phyloP scores from a whole-genome alignment of 2,329 filamentous ascomycete species.

The Aphanocladium album region DNA sequence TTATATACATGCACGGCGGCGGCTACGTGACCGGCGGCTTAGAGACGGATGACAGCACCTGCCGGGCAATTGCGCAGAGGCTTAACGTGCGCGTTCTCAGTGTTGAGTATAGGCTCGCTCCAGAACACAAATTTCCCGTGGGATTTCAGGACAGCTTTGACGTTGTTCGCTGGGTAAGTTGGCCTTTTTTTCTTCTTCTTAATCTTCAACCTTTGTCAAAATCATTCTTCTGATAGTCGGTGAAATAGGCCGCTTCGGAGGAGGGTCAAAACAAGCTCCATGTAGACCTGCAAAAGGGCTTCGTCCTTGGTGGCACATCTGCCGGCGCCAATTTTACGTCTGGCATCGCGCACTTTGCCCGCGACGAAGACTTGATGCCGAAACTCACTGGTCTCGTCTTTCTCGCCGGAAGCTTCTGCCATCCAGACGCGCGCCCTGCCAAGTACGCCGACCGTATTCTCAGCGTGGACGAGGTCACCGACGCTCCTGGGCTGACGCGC shows the following conservation, averaged over 20 bases:
- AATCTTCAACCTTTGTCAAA: not conserved
- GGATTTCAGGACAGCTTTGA: constrained; percentile 44
- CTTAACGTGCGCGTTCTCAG: constrained; percentile 35
- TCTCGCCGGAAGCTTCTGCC: constrained; percentile 40
- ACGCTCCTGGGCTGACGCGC: constrained; percentile 30
- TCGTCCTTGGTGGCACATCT: constrained; percentile 46
- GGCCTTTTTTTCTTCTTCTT: not conserved
- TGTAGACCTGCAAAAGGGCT: constrained; percentile 38
- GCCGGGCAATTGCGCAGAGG: constrained; percentile 20
- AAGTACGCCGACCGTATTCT: constrained; percentile 29
- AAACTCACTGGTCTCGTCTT: constrained; percentile 42
- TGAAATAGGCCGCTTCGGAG: constrained; percentile 17
- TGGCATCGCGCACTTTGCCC: constrained; percentile 38
- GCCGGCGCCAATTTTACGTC: constrained; percentile 48
- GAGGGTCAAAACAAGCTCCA: constrained; percentile 26
- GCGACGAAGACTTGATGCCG: constrained; percentile 31
- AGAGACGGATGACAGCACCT: constrained; percentile 24
- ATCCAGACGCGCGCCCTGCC: constrained; percentile 33
- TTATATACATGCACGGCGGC: constrained; percentile 24
- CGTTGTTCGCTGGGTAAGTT: constrained; percentile 23
- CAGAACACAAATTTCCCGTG: constrained; percentile 43
- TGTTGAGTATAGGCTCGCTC: constrained; percentile 46
- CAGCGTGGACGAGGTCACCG: constrained; percentile 32
- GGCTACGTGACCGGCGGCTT: constrained; percentile 23
- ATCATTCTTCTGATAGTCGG: not conserved